Percentiles rank a stretch among this genome's conserved stretches.
phyloP scores from a whole-genome alignment of 768 basidiomycete species.

The Filobasidium floriforme region DNA sequence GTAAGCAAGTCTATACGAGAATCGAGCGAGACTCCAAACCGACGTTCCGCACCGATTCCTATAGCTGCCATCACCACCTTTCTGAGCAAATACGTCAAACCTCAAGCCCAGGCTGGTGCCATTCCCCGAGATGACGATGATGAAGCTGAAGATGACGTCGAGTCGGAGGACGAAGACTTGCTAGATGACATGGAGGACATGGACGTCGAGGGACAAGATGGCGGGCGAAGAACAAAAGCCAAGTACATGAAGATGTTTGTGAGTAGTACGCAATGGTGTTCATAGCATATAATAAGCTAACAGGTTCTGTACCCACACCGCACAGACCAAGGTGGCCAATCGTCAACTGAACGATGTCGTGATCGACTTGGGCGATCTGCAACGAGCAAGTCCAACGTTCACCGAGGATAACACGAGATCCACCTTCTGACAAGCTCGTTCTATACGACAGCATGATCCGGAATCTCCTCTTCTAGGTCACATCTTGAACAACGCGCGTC shows the following conservation, averaged over 20 bases:
- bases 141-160: conserved; percentile 31
- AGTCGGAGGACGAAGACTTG: conserved; percentile 42
- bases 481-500: conserved; percentile 75
- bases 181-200: conserved; percentile 58
- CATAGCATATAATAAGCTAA: no score
- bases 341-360: conserved; percentile 81
- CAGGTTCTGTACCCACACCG: not conserved
- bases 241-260: conserved; percentile 42
- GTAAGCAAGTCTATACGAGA: not conserved
- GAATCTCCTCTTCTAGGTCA: conserved; percentile 55
- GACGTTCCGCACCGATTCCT: conserved; percentile 4
- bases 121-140: conserved; percentile 28
- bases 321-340: conserved; percentile 58
- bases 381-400: conserved; percentile 51
- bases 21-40: conserved; percentile 1
- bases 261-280: not conserved
- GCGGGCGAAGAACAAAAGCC: conserved; percentile 30
- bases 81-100: conserved; percentile 33
- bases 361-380: conserved; percentile 82
- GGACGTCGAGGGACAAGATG: conserved; percentile 48
- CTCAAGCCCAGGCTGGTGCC: conserved; percentile 14
- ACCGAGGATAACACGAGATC: not conserved
- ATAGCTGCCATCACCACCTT: conserved; percentile 37
- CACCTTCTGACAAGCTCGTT: not conserved
- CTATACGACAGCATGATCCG: not conserved